These are phyloP conservation scores for Tetradesmus obliquus DNA, from an alignment of 139 green algal genomes.

Conservation along the genomic window DNA sequence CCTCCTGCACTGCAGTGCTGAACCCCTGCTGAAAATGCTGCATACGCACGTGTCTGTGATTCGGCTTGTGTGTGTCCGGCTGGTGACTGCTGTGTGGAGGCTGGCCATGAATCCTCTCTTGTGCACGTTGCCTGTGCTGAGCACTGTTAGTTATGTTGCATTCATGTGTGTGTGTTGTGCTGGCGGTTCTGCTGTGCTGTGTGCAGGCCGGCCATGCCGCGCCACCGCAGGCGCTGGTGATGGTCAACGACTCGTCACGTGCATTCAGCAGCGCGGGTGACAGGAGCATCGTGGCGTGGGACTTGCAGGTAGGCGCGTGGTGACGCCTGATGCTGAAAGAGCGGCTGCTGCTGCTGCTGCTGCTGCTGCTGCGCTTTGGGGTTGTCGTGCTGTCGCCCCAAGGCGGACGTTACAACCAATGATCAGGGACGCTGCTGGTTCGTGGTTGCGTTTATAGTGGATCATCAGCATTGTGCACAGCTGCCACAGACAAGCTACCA, in stretches of 20 bases:
- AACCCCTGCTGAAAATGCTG: no score
- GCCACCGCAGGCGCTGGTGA: slow-evolving; percentile 19
- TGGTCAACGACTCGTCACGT: neutral
- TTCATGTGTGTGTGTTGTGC: neutral
- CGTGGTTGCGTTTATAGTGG: no score
- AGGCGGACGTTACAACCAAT: no score
- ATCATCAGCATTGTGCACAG: no score
- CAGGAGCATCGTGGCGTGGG: slow-evolving; percentile 9
- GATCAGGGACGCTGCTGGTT: no score
- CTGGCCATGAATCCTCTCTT: no score
- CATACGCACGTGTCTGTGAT: no score
- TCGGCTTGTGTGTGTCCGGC: neutral
- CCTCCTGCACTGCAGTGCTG: neutral
- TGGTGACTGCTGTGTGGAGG: neutral
- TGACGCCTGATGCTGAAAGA: neutral
- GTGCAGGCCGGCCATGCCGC: slow-evolving; percentile 37
- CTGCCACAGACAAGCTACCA: no score
- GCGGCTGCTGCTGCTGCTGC: no score
- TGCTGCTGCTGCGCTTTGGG: neutral
- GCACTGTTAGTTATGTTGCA: neutral
- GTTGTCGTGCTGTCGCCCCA: no score
- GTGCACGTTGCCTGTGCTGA: no score
- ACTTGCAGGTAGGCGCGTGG: neutral
- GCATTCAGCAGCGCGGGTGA: slow-evolving; percentile 34
- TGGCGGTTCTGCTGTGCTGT: no score